Evolutionary conservation across 2,329 filamentous ascomycete species (phyloP).

Genomic region (Fusarium sublunatum): DNA sequence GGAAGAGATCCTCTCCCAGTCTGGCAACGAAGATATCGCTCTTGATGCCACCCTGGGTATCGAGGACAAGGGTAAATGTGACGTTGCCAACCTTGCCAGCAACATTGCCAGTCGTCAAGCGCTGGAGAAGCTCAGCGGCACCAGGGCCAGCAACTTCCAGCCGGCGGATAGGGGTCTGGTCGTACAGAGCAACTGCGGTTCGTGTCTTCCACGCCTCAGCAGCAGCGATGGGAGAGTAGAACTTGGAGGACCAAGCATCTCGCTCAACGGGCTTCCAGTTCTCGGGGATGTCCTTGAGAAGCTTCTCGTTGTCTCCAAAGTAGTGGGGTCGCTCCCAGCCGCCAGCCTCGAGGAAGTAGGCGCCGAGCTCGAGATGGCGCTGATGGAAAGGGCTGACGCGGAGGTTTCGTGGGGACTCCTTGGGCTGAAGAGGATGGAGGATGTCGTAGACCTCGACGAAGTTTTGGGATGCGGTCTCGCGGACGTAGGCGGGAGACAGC

Average conservation of each 20-base stretch:
- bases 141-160: slow-evolving; percentile 69
- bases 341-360: slow-evolving; percentile 68
- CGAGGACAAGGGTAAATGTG: slow-evolving; percentile 67
- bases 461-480: slow-evolving; percentile 69
- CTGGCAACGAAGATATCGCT: slow-evolving; percentile 69
- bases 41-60: slow-evolving; percentile 63
- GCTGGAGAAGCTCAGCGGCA: slow-evolving; percentile 64
- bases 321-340: slow-evolving; percentile 73
- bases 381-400: slow-evolving; percentile 68
- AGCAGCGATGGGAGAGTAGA: slow-evolving; percentile 68
- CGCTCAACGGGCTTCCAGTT: slow-evolving; percentile 66
- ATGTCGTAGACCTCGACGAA: slow-evolving; percentile 75
- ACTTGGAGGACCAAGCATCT: slow-evolving; percentile 68
- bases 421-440: slow-evolving; percentile 68
- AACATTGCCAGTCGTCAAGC: slow-evolving; percentile 63
- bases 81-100: slow-evolving; percentile 60
- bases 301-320: slow-evolving; percentile 66
- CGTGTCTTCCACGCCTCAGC: slow-evolving; percentile 74
- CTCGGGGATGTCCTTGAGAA: slow-evolving; percentile 62
- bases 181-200: slow-evolving; percentile 70
- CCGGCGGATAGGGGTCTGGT: slow-evolving; percentile 69
- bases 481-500: slow-evolving; percentile 64
- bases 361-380: slow-evolving; percentile 65
- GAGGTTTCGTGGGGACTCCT: slow-evolving; percentile 67
- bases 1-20: slow-evolving; percentile 61